Conservation (phyloP, 768 basidiomycete species). For the Pulveroboletus sp. region DNA sequence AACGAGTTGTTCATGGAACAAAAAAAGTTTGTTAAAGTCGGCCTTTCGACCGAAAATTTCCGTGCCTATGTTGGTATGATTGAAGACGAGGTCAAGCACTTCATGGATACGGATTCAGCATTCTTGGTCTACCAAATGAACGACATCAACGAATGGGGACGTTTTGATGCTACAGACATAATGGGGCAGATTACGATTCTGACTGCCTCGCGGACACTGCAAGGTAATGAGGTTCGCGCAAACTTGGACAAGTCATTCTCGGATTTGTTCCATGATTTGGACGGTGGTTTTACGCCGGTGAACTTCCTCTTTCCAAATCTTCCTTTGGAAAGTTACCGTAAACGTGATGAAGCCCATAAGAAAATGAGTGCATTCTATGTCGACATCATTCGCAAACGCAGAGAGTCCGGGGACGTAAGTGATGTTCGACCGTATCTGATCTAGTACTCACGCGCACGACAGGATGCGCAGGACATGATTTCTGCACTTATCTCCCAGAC, state of each 20-base stretch:
- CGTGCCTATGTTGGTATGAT: conserved; percentile 81
- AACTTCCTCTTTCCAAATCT: conserved; percentile 95
- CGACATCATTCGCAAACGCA: conserved; percentile 76
- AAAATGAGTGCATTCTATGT: conserved; percentile 95
- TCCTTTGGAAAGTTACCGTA: conserved; percentile 86
- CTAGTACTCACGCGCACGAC: conserved; percentile 18
- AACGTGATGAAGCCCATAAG: conserved; percentile 84
- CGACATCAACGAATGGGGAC: conserved; percentile 74
- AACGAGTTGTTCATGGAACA: conserved; percentile 99
- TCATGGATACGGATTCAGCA: conserved; percentile 59
- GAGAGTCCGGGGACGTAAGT: conserved; percentile 43
- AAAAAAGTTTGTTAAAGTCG: conserved; percentile 97
- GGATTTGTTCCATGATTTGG: conserved; percentile 80
- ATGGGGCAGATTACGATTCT: conserved; percentile 91
- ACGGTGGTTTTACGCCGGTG: conserved; percentile 93
- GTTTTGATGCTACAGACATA: conserved; percentile 68
- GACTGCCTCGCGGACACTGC: conserved; percentile 90
- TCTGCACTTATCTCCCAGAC: conserved; percentile 77
- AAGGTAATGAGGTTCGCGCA: conserved; percentile 86
- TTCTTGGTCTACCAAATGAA: conserved; percentile 64
- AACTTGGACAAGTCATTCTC: conserved; percentile 83
- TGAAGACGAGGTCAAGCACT: conserved; percentile 70
- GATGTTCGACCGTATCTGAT: not conserved
- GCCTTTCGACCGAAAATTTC: conserved; percentile 90
- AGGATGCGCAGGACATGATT: conserved; percentile 90